A percentile compares a stretch with the other conserved stretches of the same genome.
Evolutionary conservation across 768 basidiomycete species (phyloP).

Genomic region (Termitomyces sp.): DNA sequence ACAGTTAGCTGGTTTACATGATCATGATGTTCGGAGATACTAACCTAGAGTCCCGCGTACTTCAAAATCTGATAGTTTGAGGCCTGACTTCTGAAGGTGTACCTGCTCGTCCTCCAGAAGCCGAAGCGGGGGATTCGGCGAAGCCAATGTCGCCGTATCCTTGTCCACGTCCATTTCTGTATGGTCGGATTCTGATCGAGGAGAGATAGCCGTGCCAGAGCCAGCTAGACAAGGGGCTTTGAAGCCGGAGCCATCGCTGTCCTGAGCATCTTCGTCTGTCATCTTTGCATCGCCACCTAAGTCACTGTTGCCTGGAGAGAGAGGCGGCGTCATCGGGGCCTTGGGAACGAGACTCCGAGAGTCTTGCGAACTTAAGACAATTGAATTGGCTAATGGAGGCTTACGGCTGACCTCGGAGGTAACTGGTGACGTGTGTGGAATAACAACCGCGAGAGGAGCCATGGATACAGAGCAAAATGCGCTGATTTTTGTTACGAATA

Average conservation of each 20-base stretch:
- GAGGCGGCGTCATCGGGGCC: constrained; percentile 70
- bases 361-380: constrained; percentile 23
- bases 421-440: constrained; percentile 31
- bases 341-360: constrained; percentile 46
- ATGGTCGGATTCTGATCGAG: constrained; percentile 17
- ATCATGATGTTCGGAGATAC: constrained; percentile 20
- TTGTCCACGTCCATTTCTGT: constrained; percentile 28
- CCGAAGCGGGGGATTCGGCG: constrained; percentile 45
- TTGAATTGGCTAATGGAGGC: constrained; percentile 25
- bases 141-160: constrained; percentile 12
- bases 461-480: constrained; percentile 13
- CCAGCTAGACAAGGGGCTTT: background rate
- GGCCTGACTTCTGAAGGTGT: constrained; percentile 56
- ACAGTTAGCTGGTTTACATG: constrained; percentile 3
- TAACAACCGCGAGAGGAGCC: constrained; percentile 24
- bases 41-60: constrained; percentile 75
- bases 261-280: constrained; percentile 37
- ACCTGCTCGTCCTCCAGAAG: constrained; percentile 70
- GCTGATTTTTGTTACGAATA: background rate
- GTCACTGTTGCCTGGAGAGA: constrained; percentile 58
- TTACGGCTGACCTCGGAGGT: constrained; percentile 26
- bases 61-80: constrained; percentile 77
- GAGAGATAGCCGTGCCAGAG: constrained; percentile 11
- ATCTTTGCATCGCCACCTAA: constrained; percentile 33
- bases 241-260: constrained; percentile 22